Evolutionary conservation across 176 grass and related monocot species (phyloP), one percentile per base, ranked within the genome.

Genomic region (Hsuehochloa calcarea): DNA sequence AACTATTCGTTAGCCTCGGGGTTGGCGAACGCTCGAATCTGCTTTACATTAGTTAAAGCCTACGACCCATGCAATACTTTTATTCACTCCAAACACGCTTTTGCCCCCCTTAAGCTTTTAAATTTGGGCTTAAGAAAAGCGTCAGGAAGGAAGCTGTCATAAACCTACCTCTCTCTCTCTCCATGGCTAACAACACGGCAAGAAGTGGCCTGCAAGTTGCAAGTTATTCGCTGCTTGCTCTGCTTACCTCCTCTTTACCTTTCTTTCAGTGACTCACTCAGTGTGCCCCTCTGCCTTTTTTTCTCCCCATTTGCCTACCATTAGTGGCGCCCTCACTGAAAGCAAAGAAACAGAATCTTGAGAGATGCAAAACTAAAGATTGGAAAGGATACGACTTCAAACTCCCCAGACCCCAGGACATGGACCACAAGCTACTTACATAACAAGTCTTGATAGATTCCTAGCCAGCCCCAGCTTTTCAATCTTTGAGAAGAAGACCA

Each of bases 41-140:
- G 90, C 90, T 92, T 88, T 88, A 79, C 66, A 86, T 82, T 92
- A 92, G 79, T 92, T 85, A 86, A 92, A 89, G 78, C 78, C 68
- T 67, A 75, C 49, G 74, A 74, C 80, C 82, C 82, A 82, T 90
- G 83, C 82, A 73, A 85, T 79, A 89, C 66, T 89, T 83, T 71
- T 89, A 87, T 87, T 84, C 84, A 70, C 84, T 80, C 74, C 70
- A 80, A 86, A 80, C 90, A 92, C 87, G 84, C 84, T 89, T 86
- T 83, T 84, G 75, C 79, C 52, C 40, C 69, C 56, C 64, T 66
- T 66, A 79, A 86, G 84, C 84, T 80, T 89, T 89, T 65, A 70
- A 74, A 70, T 72, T 43, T 39, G 26, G 41, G 80, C 70, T 87
- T 74, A 70, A 71, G 27, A 72, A 90, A 87, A 79, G 84, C 88